Evolutionary conservation across 228 moss, liverwort and hornwort genomes (phyloP).

Genomic region (Sphagnum magellanicum): DNA sequence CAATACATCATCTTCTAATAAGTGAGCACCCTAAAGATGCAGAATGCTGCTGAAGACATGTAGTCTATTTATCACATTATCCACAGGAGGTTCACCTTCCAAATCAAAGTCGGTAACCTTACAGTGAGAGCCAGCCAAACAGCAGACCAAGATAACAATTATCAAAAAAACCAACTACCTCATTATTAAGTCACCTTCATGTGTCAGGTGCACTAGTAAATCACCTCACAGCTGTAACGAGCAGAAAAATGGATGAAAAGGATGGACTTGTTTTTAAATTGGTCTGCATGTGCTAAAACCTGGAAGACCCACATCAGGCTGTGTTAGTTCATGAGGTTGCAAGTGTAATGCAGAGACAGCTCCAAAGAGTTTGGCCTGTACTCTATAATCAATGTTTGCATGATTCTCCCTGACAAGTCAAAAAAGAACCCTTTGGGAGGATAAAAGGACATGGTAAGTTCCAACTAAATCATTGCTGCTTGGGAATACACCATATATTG

Average conservation of each 20-base stretch:
- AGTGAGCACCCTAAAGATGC: too few species aligned
- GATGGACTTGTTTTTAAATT: slow-evolving; percentile 58
- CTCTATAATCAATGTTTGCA: not conserved
- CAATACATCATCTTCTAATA: too few species aligned
- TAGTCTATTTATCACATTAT: not conserved
- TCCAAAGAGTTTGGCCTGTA: too few species aligned
- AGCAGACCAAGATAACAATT: not conserved
- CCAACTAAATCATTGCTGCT: not conserved
- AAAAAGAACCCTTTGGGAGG: not conserved
- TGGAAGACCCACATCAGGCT: slow-evolving; percentile 7
- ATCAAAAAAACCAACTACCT: not conserved
- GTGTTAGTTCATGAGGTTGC: not conserved
- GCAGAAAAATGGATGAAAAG: slow-evolving; percentile 82
- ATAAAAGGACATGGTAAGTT: not conserved
- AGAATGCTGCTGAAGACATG: not conserved
- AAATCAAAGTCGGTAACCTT: not conserved
- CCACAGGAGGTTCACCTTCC: not conserved
- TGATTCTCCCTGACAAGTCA: not conserved
- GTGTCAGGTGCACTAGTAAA: not conserved
- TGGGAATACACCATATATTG: not conserved
- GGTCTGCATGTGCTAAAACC: slow-evolving; percentile 62
- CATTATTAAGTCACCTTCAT: not conserved
- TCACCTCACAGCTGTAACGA: slow-evolving; percentile 34
- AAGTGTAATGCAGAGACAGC: not conserved
- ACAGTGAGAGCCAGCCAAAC: too few species aligned